Percentiles rank a stretch among this genome's conserved stretches.
phyloP scores from a whole-genome alignment of 768 basidiomycete genomes.

The Rhizopogon vinicolor region DNA sequence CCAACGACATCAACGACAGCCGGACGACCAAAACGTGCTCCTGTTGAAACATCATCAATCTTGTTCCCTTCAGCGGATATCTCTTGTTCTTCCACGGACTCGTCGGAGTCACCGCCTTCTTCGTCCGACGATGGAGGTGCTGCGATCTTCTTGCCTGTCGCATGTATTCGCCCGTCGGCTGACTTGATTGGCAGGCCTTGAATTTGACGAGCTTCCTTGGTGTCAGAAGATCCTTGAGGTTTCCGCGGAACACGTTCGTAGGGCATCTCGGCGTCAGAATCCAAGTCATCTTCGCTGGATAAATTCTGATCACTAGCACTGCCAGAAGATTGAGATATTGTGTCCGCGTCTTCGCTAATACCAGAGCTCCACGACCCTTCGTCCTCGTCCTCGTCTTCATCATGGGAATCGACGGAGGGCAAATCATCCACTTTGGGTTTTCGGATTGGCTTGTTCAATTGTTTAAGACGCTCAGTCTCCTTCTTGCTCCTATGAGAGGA shows the following conservation, averaged over 20 bases:
- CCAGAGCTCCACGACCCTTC: constrained; percentile 47
- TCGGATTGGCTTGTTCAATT: constrained; percentile 54
- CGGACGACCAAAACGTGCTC: constrained; percentile 82
- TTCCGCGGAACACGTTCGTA: constrained; percentile 66
- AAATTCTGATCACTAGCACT: constrained; percentile 10
- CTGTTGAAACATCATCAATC: constrained; percentile 74
- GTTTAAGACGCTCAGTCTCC: constrained; percentile 69
- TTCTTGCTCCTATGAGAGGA: constrained; percentile 67
- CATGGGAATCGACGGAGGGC: constrained; percentile 65
- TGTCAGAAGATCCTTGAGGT: constrained; percentile 40
- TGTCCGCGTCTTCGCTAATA: constrained; percentile 27
- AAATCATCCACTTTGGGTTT: constrained; percentile 49
- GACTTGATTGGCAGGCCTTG: constrained; percentile 84
- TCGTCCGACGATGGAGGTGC: constrained; percentile 18
- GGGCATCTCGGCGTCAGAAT: constrained; percentile 69
- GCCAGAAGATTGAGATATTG: constrained; percentile 18
- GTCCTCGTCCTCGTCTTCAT: constrained; percentile 59
- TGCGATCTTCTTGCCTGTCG: constrained; percentile 36
- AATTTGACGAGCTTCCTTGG: constrained; percentile 45
- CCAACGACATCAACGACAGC: constrained; percentile 71
- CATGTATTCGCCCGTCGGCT: constrained; percentile 69
- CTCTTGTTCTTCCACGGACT: constrained; percentile 28
- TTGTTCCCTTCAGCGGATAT: constrained; percentile 19
- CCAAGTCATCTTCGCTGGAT: constrained; percentile 12
- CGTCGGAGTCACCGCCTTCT: constrained; percentile 30